Evolutionary conservation across 2,329 filamentous ascomycete species (phyloP).

Genomic region (Ceratocystis variospora): DNA sequence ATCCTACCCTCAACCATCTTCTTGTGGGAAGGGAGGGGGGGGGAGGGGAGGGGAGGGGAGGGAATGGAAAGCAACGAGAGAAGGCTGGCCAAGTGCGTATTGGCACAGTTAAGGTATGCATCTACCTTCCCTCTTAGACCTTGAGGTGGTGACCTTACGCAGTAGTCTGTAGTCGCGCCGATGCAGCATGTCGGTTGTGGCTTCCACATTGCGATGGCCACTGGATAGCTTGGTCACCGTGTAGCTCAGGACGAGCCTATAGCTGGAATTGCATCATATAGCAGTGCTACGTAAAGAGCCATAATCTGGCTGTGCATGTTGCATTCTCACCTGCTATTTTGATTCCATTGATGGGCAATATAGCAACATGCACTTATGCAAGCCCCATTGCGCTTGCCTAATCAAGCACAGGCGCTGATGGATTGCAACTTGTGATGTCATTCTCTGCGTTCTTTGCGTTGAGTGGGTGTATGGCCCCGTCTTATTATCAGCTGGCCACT

Average conservation of each 20-base stretch:
- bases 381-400: not conserved
- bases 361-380: not conserved
- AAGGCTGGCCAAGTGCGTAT: not conserved
- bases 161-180: not conserved
- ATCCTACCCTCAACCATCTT: too few species aligned
- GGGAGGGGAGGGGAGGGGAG: too few species aligned
- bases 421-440: not conserved
- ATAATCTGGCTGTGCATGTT: not conserved
- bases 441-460: not conserved
- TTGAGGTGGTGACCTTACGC: not conserved
- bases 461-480: too few species aligned
- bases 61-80: too few species aligned
- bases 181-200: not conserved
- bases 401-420: not conserved
- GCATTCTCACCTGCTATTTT: not conserved
- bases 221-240: not conserved
- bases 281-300: not conserved
- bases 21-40: too few species aligned
- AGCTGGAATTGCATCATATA: not conserved
- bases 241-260: not conserved
- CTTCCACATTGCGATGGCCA: not conserved
- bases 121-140: not conserved
- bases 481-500: too few species aligned
- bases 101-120: not conserved
- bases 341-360: not conserved